Conservation (phyloP, 257 asterid genomes). For the Przewalskia tangutica region DNA sequence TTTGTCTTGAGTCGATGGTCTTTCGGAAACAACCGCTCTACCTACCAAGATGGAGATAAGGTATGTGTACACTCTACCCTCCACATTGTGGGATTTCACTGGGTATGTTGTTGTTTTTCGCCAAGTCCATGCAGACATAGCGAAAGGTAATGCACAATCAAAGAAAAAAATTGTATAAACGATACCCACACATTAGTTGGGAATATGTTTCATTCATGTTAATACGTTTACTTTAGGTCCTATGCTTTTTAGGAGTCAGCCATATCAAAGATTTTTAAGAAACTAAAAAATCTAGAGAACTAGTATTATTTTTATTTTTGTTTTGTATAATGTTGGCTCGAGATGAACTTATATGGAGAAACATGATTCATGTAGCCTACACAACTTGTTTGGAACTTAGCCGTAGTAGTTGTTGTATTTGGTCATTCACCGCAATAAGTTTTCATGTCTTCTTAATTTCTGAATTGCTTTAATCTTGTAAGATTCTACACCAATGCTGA, state of each 20-base stretch:
- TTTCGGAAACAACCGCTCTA: too few species aligned
- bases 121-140: neutral
- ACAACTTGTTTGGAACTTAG: neutral
- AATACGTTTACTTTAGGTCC: neutral
- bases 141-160: neutral
- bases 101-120: too few species aligned
- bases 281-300: neutral
- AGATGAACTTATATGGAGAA: neutral
- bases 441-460: neutral
- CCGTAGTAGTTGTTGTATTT: neutral
- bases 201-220: neutral
- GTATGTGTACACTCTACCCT: too few species aligned
- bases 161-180: neutral
- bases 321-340: neutral
- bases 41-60: too few species aligned
- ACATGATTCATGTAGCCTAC: neutral
- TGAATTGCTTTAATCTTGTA: slow-evolving; percentile 12
- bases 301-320: neutral
- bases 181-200: neutral
- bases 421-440: neutral
- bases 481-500: slow-evolving; percentile 88
- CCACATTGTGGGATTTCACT: too few species aligned
- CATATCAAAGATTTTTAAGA: neutral
- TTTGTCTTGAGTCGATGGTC: too few species aligned
- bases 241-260: neutral